Percentiles rank a stretch among this genome's conserved stretches.
These are phyloP conservation scores for Candida smagusa DNA, from an alignment of 1,139 yeast species.

Conservation along the genomic window DNA sequence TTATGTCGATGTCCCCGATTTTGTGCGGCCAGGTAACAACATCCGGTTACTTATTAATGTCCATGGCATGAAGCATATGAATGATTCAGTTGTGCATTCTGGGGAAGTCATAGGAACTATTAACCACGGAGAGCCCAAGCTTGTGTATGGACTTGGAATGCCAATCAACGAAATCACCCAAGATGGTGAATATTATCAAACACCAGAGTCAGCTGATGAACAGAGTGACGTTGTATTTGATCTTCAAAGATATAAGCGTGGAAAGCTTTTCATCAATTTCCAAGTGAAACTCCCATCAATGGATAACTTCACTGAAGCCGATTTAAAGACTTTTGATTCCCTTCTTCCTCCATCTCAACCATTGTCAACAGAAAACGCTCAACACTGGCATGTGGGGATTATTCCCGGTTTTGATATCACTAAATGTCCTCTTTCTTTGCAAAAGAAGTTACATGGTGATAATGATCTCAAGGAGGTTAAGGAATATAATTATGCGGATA, in stretches of 20 bases:
- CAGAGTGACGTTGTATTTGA: slow-evolving; percentile 18
- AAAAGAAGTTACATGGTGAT: no score
- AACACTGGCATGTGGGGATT: background rate
- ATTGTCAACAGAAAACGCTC: background rate
- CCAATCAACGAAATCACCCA: slow-evolving; percentile 52
- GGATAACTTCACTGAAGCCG: slow-evolving; percentile 24
- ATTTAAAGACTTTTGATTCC: slow-evolving; percentile 20
- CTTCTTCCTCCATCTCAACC: slow-evolving; percentile 21
- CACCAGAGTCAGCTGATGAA: slow-evolving; percentile 16
- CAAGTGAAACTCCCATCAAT: slow-evolving; percentile 36
- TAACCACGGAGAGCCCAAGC: slow-evolving; percentile 44
- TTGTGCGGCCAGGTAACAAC: slow-evolving; percentile 39
- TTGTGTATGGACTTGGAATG: slow-evolving; percentile 54
- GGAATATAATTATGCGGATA: slow-evolving; percentile 25
- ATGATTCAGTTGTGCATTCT: slow-evolving; percentile 17
- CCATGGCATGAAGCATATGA: slow-evolving; percentile 30
- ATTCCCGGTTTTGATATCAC: background rate
- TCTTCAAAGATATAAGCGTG: slow-evolving; percentile 24
- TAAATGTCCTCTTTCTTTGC: background rate
- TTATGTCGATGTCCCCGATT: slow-evolving; percentile 37
- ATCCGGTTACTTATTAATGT: slow-evolving; percentile 39
- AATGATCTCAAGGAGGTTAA: no score
- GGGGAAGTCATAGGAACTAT: slow-evolving; percentile 51
- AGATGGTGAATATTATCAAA: slow-evolving; percentile 23
- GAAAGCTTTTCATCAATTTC: slow-evolving; percentile 42